These are phyloP conservation scores for Phylloporus sp. DNA, from an alignment of 768 basidiomycete species.

Conservation along the genomic window DNA sequence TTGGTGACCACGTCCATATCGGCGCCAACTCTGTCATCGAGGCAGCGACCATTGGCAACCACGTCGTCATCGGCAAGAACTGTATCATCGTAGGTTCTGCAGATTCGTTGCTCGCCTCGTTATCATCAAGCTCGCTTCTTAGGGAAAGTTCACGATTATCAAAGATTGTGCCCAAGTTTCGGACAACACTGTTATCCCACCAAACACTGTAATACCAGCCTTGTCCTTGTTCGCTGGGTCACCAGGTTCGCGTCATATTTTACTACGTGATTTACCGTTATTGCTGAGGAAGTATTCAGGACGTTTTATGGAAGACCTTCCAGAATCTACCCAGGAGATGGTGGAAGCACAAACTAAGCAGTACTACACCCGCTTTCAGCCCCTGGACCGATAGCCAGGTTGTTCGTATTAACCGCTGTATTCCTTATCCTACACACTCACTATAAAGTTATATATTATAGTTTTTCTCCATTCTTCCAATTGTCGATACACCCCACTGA, in stretches of 20 bases:
- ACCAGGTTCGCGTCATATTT: constrained; percentile 55
- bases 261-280: background rate
- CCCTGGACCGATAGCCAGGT: constrained; percentile 38
- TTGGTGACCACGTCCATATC: constrained; percentile 93
- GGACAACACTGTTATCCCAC: constrained; percentile 85
- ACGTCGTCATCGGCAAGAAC: constrained; percentile 92
- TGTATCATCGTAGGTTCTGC: constrained; percentile 78
- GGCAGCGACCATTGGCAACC: constrained; percentile 90
- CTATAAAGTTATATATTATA: constrained; percentile 4
- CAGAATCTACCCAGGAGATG: constrained; percentile 91
- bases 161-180: constrained; percentile 91
- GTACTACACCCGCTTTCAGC: constrained; percentile 79
- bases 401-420: background rate
- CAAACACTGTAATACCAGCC: constrained; percentile 90
- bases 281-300: constrained; percentile 41
- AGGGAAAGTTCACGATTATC: constrained; percentile 97
- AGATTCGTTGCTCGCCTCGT: background rate
- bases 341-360: constrained; percentile 82
- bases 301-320: constrained; percentile 74
- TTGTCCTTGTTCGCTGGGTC: constrained; percentile 82
- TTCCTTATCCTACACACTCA: background rate
- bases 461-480: background rate
- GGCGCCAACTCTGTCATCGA: constrained; percentile 87
- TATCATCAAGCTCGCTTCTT: background rate
- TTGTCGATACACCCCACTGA: too few species aligned